These are phyloP conservation scores for Aspergillus costaricaensis DNA, from an alignment of 2,329 filamentous ascomycete genomes.

Conservation along the genomic window DNA sequence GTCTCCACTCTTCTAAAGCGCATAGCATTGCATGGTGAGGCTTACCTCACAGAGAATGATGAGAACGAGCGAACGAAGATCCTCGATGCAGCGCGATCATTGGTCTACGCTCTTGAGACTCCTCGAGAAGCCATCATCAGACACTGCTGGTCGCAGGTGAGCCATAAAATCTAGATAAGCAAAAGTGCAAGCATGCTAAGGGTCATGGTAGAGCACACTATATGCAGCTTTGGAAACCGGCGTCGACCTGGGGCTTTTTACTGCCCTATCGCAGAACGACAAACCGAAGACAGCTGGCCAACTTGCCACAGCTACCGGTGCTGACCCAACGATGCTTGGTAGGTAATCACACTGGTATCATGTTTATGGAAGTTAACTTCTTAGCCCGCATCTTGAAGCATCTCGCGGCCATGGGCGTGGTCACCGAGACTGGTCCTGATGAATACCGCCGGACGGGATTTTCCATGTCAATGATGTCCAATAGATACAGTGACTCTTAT, in stretches of 20 bases:
- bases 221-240: constrained; percentile 28
- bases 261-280: constrained; percentile 23
- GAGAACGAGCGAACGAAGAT: constrained; percentile 18
- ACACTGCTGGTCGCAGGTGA: constrained; percentile 49
- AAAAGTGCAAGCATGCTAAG: background rate
- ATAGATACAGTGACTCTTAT: constrained; percentile 29
- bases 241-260: constrained; percentile 28
- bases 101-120: constrained; percentile 42
- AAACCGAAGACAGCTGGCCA: constrained; percentile 23
- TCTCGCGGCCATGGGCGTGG: constrained; percentile 37
- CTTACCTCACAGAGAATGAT: constrained; percentile 8
- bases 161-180: background rate
- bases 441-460: constrained; percentile 38
- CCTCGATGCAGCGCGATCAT: constrained; percentile 19
- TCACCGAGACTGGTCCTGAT: constrained; percentile 35
- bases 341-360: background rate
- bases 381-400: constrained; percentile 38
- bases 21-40: constrained; percentile 10
- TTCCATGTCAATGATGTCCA: constrained; percentile 28
- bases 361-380: background rate
- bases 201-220: constrained; percentile 4
- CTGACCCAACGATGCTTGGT: constrained; percentile 18
- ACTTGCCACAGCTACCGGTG: constrained; percentile 23
- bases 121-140: constrained; percentile 53
- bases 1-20: constrained; percentile 16